These are phyloP conservation scores for Diaporthe sp. DNA, from an alignment of 2,329 filamentous ascomycete genomes.

Conservation along the genomic window DNA sequence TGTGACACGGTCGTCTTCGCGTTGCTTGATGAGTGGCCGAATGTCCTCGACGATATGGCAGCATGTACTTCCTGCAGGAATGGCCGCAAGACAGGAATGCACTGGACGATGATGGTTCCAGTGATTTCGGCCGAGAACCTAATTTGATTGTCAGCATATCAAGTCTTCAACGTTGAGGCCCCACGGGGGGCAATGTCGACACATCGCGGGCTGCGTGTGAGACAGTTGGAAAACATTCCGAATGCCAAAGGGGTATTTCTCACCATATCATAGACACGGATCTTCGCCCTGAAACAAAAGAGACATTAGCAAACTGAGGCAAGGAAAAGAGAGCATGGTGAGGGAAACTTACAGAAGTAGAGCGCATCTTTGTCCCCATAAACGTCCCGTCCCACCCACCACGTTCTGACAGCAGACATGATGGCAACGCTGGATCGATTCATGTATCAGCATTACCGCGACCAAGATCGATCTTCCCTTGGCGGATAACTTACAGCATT, in stretches of 20 bases:
- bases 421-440: conserved; percentile 22
- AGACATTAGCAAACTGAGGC: neutral
- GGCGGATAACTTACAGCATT: conserved; percentile 3
- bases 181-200: neutral
- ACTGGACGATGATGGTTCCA: conserved; percentile 36
- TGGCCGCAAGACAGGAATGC: conserved; percentile 31
- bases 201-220: neutral
- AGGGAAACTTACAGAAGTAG: conserved; percentile 15
- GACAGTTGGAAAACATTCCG: neutral
- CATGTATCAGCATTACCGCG: neutral
- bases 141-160: neutral
- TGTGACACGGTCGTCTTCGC: conserved; percentile 5
- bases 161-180: neutral
- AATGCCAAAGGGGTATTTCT: neutral
- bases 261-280: conserved; percentile 17
- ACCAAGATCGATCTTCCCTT: neutral
- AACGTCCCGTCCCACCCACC: conserved; percentile 27
- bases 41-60: conserved; percentile 1
- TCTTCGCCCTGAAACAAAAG: neutral
- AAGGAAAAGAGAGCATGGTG: too few relatives aligned
- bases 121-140: conserved; percentile 36
- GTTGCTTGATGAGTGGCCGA: neutral
- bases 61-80: conserved; percentile 28
- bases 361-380: conserved; percentile 18
- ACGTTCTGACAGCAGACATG: conserved; percentile 29